Conservation (phyloP, 2,329 filamentous ascomycete species). For the Rasamsonia emersonii region DNA sequence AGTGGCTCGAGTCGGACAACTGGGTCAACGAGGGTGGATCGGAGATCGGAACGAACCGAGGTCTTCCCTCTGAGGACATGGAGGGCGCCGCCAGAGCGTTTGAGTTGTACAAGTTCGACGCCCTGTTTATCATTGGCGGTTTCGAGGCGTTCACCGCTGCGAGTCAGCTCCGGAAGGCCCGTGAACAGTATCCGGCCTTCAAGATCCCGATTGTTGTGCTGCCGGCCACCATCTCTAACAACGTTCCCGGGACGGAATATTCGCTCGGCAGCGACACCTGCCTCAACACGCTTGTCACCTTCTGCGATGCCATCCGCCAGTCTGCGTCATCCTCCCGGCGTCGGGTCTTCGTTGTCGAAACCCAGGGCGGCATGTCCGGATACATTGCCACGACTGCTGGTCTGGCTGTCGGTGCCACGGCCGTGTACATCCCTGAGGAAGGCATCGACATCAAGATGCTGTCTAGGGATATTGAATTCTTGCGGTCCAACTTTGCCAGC, state of each 20-base stretch:
- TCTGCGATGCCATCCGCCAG: conserved; percentile 96
- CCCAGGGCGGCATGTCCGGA: conserved; percentile 87
- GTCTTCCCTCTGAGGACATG: conserved; percentile 80
- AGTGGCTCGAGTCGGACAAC: conserved; percentile 87
- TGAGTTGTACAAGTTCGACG: conserved; percentile 79
- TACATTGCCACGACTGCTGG: conserved; percentile 89
- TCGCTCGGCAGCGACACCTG: conserved; percentile 95
- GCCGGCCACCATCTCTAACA: conserved; percentile 97
- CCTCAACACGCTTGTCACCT: conserved; percentile 85
- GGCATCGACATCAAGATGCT: conserved; percentile 92
- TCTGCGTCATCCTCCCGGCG: conserved; percentile 89
- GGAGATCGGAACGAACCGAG: conserved; percentile 95
- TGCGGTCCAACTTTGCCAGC: conserved; percentile 74
- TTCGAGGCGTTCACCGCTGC: conserved; percentile 95
- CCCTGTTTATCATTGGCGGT: conserved; percentile 82
- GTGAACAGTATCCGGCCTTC: conserved; percentile 70
- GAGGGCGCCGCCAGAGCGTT: conserved; percentile 75
- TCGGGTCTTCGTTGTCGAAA: conserved; percentile 95
- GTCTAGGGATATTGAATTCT: conserved; percentile 76
- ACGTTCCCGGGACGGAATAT: conserved; percentile 95
- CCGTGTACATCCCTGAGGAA: conserved; percentile 95
- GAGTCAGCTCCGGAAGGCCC: conserved; percentile 73
- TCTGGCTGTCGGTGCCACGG: conserved; percentile 80
- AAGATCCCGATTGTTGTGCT: conserved; percentile 87
- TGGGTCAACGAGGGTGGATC: conserved; percentile 97